Evolutionary conservation across 176 grass and related monocot genomes (phyloP).

Genomic region (maize (Zea mays)): Zm-B73-REFERENCE-NAM-5.0 NC_050100.1:185850501-185851000

Average conservation of each 20-base stretch:
- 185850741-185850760: slow-evolving; percentile 44
- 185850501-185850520: too few species aligned
- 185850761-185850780: slow-evolving; percentile 33
- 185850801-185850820: background rate
- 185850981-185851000: slow-evolving; percentile 23
- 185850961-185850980: slow-evolving; percentile 21
- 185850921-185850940: slow-evolving; percentile 45
- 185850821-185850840: too few species aligned
- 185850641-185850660: background rate
- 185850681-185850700: background rate
- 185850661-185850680: background rate
- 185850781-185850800: background rate
- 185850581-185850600: slow-evolving; percentile 47
- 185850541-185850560: background rate
- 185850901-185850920: slow-evolving; percentile 14
- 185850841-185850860: too few species aligned
- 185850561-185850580: slow-evolving; percentile 36
- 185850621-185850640: slow-evolving; percentile 9
- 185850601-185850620: slow-evolving; percentile 48
- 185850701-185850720: slow-evolving; percentile 82
- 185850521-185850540: too few species aligned
- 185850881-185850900: background rate
- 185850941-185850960: slow-evolving; percentile 50
- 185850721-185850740: slow-evolving; percentile 80
- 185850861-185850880: too few species aligned